Evolutionary conservation across 2,329 filamentous ascomycete species (phyloP), one percentile per base, ranked within the genome.

Genomic region (Phyllosticta citribraziliensis): DNA sequence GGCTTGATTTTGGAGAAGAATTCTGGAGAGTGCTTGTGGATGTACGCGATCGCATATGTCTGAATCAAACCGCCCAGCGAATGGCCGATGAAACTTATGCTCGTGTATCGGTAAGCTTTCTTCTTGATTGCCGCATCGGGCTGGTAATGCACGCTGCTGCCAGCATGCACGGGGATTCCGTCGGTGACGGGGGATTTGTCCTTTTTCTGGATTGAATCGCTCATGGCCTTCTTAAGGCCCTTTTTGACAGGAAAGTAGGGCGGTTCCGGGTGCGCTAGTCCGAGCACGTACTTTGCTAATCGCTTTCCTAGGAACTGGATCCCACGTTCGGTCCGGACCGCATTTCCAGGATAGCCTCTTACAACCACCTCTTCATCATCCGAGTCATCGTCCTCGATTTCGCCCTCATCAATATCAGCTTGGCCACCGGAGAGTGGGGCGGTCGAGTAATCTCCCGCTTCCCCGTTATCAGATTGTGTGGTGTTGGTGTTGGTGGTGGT

Each of bases 271-370:
- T 96, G 96, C 30, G 93, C 96, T 77, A 96, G 86, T 58, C 87
- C 83, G 52, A 99, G 80, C 30, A 97, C 84, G 71, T 93, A 96
- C 77, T 92, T 92, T 20, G 94, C 94, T 25, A 99, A 82, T 57
- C 94, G 84, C 73, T 97, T 97, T 20, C 94, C 94, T 5, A 99
- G 83, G 73, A 96, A 99, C 73, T 97, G 96, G 69, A 99, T 97
- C 17, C 94, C 94, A 65, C 88, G 86, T 75, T 99, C 94, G 2
- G 94, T 99, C 62, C 88, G 87, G 35, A 90, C 91, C 8, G 89
- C 90, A 72, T 97, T 97, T 55, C 90, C 91, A 6, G 87, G 85
- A 70, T 93, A 97, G 2, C 93, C 93, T 65, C 93, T 82, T 2
- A 97, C 93, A 67, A 97, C 86, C 14, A 96, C 87, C 70, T 96